Conservation (phyloP, 306 rosid species). For the Malus orientalis region DNA sequence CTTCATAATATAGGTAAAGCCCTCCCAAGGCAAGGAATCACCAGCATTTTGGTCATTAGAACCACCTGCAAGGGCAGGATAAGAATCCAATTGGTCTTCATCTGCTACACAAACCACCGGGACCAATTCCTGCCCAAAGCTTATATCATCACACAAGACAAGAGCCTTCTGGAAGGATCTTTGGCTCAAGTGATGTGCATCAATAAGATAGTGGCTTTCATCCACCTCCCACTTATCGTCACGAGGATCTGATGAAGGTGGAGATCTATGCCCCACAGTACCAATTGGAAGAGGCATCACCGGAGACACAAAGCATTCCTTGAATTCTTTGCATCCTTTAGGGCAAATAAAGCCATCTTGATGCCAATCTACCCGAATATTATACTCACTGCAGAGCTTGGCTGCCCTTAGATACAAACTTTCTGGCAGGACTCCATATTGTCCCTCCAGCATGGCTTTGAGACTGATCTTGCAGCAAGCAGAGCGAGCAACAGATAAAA, state of each 20-base stretch:
- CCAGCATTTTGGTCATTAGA: conserved; percentile 35
- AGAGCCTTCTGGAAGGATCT: conserved; percentile 38
- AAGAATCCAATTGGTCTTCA: conserved; percentile 49
- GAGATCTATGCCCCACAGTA: conserved; percentile 20
- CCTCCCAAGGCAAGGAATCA: conserved; percentile 62
- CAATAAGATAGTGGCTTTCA: conserved; percentile 65
- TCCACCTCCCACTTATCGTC: conserved; percentile 59
- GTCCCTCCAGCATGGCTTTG: conserved; percentile 53
- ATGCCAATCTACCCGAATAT: conserved; percentile 56
- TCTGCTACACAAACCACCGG: conserved; percentile 77
- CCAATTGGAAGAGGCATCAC: conserved; percentile 48
- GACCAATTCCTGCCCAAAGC: conserved; percentile 79
- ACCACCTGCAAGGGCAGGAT: conserved; percentile 23
- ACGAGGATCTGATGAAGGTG: conserved; percentile 26
- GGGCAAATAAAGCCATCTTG: conserved; percentile 76
- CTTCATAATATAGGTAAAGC: conserved; percentile 62
- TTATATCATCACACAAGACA: conserved; percentile 76
- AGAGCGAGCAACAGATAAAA: conserved; percentile 61
- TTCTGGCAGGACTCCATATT: conserved; percentile 71
- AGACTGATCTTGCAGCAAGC: conserved; percentile 83
- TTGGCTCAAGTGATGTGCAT: conserved; percentile 40
- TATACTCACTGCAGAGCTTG: conserved; percentile 79
- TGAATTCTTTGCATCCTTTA: conserved; percentile 50
- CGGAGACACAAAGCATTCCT: conserved; percentile 46
- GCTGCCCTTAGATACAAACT: conserved; percentile 82